These are phyloP conservation scores for Penicillium sp. DNA, from an alignment of 2,329 filamentous ascomycete genomes.

Conservation along the genomic window DNA sequence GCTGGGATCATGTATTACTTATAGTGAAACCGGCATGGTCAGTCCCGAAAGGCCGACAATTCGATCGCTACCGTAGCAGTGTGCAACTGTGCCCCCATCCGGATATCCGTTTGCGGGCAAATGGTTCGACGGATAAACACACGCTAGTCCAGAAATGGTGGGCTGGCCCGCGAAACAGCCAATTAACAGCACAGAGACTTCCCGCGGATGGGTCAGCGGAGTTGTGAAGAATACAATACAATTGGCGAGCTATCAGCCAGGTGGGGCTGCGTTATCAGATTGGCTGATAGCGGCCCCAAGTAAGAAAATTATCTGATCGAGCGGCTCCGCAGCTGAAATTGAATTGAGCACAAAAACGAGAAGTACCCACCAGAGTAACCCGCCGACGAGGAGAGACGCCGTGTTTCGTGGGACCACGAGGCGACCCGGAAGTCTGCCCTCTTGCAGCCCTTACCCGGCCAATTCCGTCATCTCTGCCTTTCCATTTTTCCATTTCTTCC, in stretches of 20 bases:
- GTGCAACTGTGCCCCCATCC: background rate
- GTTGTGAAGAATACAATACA: background rate
- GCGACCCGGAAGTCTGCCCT: too few species aligned
- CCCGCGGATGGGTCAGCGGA: background rate
- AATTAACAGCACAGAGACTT: background rate
- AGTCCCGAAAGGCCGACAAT: background rate
- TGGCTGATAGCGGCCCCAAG: background rate
- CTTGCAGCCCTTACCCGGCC: too few species aligned
- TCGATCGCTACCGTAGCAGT: background rate
- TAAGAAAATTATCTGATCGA: slow-evolving; percentile 3
- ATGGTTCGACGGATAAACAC: background rate
- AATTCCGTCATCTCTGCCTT: too few species aligned
- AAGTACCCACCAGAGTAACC: background rate
- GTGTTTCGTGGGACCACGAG: too few species aligned
- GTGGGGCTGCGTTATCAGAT: slow-evolving; percentile 2
- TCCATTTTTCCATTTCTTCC: too few species aligned
- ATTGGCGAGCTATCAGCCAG: background rate
- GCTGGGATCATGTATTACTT: too few species aligned
- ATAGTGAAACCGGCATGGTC: background rate
- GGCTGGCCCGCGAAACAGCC: background rate
- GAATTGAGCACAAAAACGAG: background rate
- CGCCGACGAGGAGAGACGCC: background rate
- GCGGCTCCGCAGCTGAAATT: background rate
- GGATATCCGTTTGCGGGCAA: slow-evolving; percentile 1
- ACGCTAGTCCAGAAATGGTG: background rate